phyloP scores from a whole-genome alignment of 345 rosid species.

The Hibiscus mutabilis region DNA sequence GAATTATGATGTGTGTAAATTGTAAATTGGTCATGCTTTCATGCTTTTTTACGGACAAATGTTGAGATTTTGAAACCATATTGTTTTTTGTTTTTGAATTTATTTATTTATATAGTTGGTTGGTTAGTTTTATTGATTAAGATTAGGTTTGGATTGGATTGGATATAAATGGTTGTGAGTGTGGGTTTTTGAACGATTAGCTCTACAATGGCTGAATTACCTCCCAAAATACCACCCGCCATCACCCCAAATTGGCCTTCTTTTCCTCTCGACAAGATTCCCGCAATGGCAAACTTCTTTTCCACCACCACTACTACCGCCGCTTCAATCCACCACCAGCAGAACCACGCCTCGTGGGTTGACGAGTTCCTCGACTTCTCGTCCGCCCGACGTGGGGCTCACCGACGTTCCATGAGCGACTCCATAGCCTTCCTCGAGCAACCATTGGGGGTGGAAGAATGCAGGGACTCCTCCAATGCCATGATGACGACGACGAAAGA shows the following conservation, averaged over 20 bases:
- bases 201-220: conserved; percentile 44
- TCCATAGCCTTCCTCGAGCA: conserved; percentile 67
- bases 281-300: conserved; percentile 21
- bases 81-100: neutral
- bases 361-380: conserved; percentile 92
- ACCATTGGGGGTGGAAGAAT: conserved; percentile 26
- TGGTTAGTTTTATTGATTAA: neutral
- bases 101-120: neutral
- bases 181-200: neutral
- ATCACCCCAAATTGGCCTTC: conserved; percentile 47
- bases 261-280: conserved; percentile 37
- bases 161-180: neutral
- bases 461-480: conserved; percentile 14
- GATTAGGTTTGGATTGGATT: neutral
- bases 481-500: neutral
- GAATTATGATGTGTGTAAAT: no score
- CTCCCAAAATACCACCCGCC: conserved; percentile 57
- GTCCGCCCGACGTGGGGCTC: conserved; percentile 51
- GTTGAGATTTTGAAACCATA: neutral
- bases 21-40: no score
- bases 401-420: conserved; percentile 84
- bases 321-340: neutral
- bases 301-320: conserved; percentile 11
- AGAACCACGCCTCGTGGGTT: conserved; percentile 47
- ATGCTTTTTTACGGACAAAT: neutral